Percentiles rank a stretch among this genome's conserved stretches.
Conservation (phyloP, 2,329 filamentous ascomycete species). For the Dryadomyces sulphureus region DNA sequence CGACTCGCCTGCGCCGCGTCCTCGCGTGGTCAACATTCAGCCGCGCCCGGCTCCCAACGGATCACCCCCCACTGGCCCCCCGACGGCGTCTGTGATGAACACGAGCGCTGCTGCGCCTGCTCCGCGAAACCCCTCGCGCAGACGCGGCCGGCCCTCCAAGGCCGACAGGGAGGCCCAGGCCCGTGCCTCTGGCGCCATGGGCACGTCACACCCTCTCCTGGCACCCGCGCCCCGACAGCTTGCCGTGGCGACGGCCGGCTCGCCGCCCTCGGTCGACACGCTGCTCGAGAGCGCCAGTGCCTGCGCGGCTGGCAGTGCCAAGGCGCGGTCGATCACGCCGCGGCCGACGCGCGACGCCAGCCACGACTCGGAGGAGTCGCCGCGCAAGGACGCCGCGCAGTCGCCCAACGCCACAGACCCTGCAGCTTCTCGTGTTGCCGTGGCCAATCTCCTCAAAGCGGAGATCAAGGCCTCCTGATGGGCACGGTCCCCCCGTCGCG, state of each 20-base stretch:
- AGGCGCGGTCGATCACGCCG: not conserved
- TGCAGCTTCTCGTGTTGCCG: not conserved
- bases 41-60: conserved; percentile 17
- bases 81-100: not conserved
- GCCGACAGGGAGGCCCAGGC: conserved; percentile 16
- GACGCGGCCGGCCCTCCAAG: conserved; percentile 20
- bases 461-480: not conserved
- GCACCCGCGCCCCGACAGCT: conserved; percentile 7
- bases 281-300: too few species aligned
- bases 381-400: not conserved
- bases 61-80: conserved; percentile 6
- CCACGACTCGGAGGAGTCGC: not conserved
- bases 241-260: not conserved
- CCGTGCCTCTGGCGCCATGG: conserved; percentile 9
- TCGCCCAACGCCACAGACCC: not conserved
- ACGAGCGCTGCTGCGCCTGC: not conserved
- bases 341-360: not conserved
- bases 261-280: not conserved
- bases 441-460: conserved; percentile 1
- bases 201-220: not conserved
- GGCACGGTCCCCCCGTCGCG: too few species aligned
- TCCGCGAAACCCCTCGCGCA: conserved; percentile 11
- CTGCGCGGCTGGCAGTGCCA: not conserved
- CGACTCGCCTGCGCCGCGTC: conserved; percentile 6
- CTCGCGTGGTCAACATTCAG: conserved; percentile 16